Conservation (phyloP, 2,329 filamentous ascomycete genomes). For the Dactylella cylindrospora region DNA sequence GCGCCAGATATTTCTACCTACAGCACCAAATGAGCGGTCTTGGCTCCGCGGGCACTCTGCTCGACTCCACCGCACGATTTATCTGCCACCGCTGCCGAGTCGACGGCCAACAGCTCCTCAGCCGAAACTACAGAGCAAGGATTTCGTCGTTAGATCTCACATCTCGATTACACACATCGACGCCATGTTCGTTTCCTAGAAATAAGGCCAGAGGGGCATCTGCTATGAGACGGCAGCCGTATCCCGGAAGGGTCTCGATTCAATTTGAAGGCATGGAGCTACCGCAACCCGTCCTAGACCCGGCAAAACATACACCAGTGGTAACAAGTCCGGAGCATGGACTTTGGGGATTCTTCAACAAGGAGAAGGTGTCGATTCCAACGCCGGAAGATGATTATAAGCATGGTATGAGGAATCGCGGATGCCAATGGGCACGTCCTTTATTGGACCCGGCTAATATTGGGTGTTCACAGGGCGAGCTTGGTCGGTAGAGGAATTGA, state of each 20-base stretch:
- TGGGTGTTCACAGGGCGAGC: slow-evolving; percentile 61
- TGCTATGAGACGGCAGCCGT: slow-evolving; percentile 25
- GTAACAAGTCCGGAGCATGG: slow-evolving; percentile 74
- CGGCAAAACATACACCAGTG: slow-evolving; percentile 60
- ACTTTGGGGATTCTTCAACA: slow-evolving; percentile 87
- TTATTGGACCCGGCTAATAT: background rate
- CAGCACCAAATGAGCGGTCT: slow-evolving; percentile 29
- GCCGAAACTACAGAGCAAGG: background rate
- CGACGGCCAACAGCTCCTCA: background rate
- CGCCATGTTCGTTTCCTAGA: slow-evolving; percentile 17
- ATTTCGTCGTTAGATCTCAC: no score
- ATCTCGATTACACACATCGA: slow-evolving; percentile 26
- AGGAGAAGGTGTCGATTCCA: slow-evolving; percentile 66
- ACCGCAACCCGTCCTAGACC: slow-evolving; percentile 68
- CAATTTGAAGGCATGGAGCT: slow-evolving; percentile 58
- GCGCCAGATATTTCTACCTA: background rate
- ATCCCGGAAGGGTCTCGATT: slow-evolving; percentile 31
- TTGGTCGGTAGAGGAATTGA: slow-evolving; percentile 83
- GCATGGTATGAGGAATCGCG: slow-evolving; percentile 60
- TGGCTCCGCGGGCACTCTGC: slow-evolving; percentile 17
- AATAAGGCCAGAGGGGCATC: slow-evolving; percentile 36
- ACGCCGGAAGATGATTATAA: slow-evolving; percentile 69
- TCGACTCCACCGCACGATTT: slow-evolving; percentile 17
- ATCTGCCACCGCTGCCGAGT: background rate
- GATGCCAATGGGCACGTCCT: background rate